A percentile compares a stretch with the other conserved stretches of the same genome.
Evolutionary conservation across 208 protist genomes (phyloP).

Genomic region (Trypanosoma avium): DNA sequence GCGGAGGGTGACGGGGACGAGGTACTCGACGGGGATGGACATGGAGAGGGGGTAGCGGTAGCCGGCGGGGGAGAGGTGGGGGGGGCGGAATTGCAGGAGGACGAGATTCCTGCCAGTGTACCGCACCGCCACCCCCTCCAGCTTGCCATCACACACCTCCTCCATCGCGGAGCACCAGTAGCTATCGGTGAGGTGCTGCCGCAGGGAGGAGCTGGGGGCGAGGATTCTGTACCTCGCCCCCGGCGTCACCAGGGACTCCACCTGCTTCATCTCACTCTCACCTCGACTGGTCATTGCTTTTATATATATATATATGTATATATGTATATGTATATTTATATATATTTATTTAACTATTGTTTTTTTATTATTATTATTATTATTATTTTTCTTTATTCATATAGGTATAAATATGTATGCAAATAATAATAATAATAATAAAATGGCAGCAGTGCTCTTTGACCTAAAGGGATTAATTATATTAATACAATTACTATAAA

Average conservation of each 20-base stretch:
- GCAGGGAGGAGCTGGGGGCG: constrained; percentile 66
- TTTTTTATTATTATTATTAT: no score
- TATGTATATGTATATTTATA: no score
- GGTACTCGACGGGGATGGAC: constrained; percentile 87
- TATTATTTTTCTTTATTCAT: no score
- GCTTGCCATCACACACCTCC: constrained; percentile 83
- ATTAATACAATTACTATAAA: no score
- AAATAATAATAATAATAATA: no score
- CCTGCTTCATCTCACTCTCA: constrained; percentile 23
- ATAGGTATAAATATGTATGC: no score
- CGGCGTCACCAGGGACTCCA: constrained; percentile 67
- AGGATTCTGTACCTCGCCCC: constrained; percentile 75
- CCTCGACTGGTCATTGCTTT: constrained; percentile 44
- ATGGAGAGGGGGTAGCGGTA: constrained; percentile 89
- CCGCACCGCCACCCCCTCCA: constrained; percentile 79
- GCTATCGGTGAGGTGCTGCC: constrained; percentile 81
- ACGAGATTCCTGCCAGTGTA: constrained; percentile 88
- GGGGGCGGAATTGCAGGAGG: constrained; percentile 81
- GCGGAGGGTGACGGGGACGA: constrained; percentile 46
- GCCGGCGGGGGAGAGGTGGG: constrained; percentile 64
- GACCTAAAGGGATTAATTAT: no score
- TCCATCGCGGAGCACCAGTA: constrained; percentile 92
- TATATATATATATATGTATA: background rate
- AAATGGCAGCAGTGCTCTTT: no score
- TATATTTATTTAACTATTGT: no score